Base-by-base conservation (phyloP, 768 basidiomycete genomes). In the Serendipita sp. region DNA sequence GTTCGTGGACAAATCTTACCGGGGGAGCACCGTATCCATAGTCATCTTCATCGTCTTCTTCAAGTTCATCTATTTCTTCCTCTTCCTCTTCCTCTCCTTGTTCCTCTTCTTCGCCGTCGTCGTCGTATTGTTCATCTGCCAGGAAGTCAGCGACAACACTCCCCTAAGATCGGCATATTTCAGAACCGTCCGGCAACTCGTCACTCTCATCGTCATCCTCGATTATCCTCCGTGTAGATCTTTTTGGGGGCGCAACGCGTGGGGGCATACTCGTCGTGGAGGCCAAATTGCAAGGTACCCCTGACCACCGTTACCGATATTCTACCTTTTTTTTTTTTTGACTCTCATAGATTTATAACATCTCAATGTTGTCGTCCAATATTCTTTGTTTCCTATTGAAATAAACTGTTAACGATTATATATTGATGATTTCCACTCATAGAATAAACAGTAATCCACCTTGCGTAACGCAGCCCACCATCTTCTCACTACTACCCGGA, bases 201-300 rank as follows among this genome's bases (percentile, higher is more conserved):
- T 60, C 56, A 60, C 56, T 60, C 35, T 60, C 41, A 41, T 41
- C 41, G 4, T 60, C 56, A 60, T 60, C 56, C 56, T 60, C 56
- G n/a, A 60, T 60, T n/a, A 60, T 60, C 35, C 56, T 24, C n/a
- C 56, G 24, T 35, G 56, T 60, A 4, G 18, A 60, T 24, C 56
- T 24, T 37, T 60, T 60, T 32, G 56, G 28, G 8, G 56, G 56
- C 56, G 56, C 5, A n/a, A 60, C 56, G 24, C 56, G 28, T 38
- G 56, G 56, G n/a, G 56, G 56, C 56, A 60, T 60, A 13, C 41
- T 41, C 13, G 56, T 60, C 11, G 56, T 11, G 28, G 34, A 28
- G 56, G 56, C 35, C 35, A 60, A n/a, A n/a, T n/a, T 51, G 5
- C 5, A n/a, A n/a, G 48, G 7, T 51, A 3, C 48, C 30, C n/a